Conservation (phyloP, 1,284 basidiomycete genomes). For the Austroboletus novae-zelandiae region DNA sequence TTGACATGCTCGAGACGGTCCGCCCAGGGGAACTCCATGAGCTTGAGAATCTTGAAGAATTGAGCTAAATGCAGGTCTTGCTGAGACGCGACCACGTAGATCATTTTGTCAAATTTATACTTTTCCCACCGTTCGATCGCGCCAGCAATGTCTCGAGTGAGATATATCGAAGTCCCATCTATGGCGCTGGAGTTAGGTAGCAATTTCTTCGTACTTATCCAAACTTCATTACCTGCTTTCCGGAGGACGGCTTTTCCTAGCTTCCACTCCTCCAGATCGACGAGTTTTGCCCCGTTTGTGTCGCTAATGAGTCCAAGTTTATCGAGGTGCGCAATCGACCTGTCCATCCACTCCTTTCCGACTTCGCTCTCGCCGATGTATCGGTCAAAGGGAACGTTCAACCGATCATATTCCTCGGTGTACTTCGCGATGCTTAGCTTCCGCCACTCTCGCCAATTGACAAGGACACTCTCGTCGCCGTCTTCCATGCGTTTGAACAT, state of each 20-base stretch:
- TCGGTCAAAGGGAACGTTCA: slow-evolving; percentile 93
- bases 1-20: slow-evolving; percentile 84
- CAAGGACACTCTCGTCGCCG: slow-evolving; percentile 80
- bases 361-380: slow-evolving; percentile 96
- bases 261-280: slow-evolving; percentile 87
- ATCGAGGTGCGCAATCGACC: slow-evolving; percentile 61
- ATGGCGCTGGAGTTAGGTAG: slow-evolving; percentile 1
- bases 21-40: slow-evolving; percentile 91
- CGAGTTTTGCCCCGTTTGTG: slow-evolving; percentile 70
- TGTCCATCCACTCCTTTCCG: slow-evolving; percentile 73
- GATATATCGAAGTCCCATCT: slow-evolving; percentile 98
- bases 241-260: slow-evolving; percentile 88
- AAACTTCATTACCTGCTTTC: slow-evolving; percentile 64
- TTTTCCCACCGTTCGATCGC: slow-evolving; percentile 91
- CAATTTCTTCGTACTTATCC: no score
- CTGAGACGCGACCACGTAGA: slow-evolving; percentile 93
- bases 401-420: slow-evolving; percentile 82
- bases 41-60: slow-evolving; percentile 91
- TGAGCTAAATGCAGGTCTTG: slow-evolving; percentile 93
- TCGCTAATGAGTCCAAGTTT: slow-evolving; percentile 61
- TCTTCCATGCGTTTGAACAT: slow-evolving; percentile 99
- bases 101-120: slow-evolving; percentile 98
- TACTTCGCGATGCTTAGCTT: slow-evolving; percentile 92
- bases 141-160: slow-evolving; percentile 97
- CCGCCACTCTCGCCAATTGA: slow-evolving; percentile 93